Conservation (phyloP, 129 eudicot species). For the Ambrosia trifida region DNA sequence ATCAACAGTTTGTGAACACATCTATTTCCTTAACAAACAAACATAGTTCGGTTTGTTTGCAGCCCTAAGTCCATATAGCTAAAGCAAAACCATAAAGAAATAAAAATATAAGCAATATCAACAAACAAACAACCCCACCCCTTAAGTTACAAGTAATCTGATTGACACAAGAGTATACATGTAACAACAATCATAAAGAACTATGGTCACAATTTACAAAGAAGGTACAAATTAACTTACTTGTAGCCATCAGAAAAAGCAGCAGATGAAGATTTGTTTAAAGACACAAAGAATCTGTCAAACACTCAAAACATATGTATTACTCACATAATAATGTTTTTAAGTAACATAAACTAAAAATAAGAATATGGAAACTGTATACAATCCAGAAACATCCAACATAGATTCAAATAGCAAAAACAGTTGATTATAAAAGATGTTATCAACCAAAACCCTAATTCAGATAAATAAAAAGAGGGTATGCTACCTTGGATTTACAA, state of each 20-base stretch:
- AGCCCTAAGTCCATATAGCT: neutral
- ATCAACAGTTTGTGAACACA: too few species aligned
- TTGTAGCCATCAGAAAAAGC: constrained; percentile 34
- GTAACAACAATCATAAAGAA: neutral
- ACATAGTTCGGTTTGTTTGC: too few species aligned
- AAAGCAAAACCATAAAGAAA: neutral
- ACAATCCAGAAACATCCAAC: neutral
- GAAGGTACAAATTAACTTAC: constrained; percentile 28
- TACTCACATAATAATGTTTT: neutral
- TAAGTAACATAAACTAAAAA: too few species aligned
- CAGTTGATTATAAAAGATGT: neutral
- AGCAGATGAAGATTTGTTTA: constrained; percentile 6
- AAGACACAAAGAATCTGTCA: constrained; percentile 24
- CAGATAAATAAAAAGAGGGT: neutral
- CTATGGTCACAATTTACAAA: neutral
- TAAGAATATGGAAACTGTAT: neutral
- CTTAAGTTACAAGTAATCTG: neutral
- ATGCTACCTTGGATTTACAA: neutral
- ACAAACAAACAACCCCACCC: neutral
- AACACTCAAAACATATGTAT: neutral
- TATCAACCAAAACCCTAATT: neutral
- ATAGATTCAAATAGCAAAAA: neutral
- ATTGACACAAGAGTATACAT: neutral
- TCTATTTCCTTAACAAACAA: too few species aligned
- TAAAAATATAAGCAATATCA: neutral